These are phyloP conservation scores for Vaccinium darrowii DNA, from an alignment of 148 eudicot genomes.

Conservation along the genomic window DNA sequence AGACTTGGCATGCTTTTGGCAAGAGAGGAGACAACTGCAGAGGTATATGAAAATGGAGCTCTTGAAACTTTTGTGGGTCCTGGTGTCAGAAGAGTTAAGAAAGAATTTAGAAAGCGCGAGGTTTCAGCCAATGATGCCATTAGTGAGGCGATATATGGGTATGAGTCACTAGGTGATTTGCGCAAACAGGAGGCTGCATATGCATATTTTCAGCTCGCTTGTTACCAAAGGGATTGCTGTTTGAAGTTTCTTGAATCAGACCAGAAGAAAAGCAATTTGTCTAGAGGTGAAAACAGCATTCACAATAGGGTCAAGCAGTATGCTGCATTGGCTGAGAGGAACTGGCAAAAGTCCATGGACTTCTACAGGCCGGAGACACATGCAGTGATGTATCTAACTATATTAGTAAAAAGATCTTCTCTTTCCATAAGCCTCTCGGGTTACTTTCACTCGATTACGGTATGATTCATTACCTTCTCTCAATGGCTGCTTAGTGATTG, in stretches of 20 bases:
- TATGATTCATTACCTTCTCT: constrained; percentile 32
- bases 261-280: constrained; percentile 34
- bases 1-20: constrained; percentile 91
- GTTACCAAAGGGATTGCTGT: constrained; percentile 79
- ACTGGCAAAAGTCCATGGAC: constrained; percentile 83
- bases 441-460: constrained; percentile 52
- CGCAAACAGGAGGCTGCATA: constrained; percentile 94
- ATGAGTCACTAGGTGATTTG: constrained; percentile 84
- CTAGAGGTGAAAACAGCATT: constrained; percentile 48
- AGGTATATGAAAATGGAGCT: constrained; percentile 51
- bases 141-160: constrained; percentile 73
- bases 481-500: constrained; percentile 3
- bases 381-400: constrained; percentile 67
- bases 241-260: constrained; percentile 61
- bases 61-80: constrained; percentile 37
- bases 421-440: constrained; percentile 55
- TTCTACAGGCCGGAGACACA: constrained; percentile 72
- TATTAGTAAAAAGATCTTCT: constrained; percentile 62
- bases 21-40: constrained; percentile 72
- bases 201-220: constrained; percentile 88
- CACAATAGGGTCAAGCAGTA: constrained; percentile 77
- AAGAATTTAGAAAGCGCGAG: constrained; percentile 56
- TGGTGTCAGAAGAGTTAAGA: constrained; percentile 37
- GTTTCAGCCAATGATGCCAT: constrained; percentile 92
- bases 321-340: constrained; percentile 86